phyloP scores from a whole-genome alignment of 441 rosid species.

The Pelargonium citronellum region DNA sequence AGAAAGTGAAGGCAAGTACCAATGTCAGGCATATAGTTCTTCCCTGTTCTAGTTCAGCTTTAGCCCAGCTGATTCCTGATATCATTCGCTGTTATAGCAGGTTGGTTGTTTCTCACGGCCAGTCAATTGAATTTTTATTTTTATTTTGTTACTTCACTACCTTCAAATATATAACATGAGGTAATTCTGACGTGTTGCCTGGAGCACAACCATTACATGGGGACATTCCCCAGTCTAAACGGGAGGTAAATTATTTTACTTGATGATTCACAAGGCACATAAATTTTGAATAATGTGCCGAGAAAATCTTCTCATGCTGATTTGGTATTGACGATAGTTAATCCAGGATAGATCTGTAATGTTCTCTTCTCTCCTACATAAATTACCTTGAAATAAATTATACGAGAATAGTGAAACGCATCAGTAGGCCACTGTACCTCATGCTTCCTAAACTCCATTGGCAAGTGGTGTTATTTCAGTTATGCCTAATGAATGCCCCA shows the following conservation, averaged over 20 bases:
- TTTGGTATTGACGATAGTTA: neutral
- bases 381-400: no score
- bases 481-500: neutral
- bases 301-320: neutral
- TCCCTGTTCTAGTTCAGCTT: constrained; percentile 66
- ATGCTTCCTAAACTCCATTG: neutral
- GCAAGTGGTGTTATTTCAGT: neutral
- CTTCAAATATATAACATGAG: no score
- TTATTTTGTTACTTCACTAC: no score
- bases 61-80: constrained; percentile 76
- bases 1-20: constrained; percentile 89
- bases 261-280: neutral
- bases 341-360: neutral
- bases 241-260: constrained; percentile 50
- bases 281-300: neutral
- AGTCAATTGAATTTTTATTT: no score
- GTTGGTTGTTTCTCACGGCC: constrained; percentile 29
- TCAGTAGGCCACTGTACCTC: neutral
- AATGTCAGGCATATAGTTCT: constrained; percentile 77
- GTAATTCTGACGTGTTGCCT: constrained; percentile 39
- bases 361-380: no score
- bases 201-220: constrained; percentile 88
- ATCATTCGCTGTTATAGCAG: constrained; percentile 83
- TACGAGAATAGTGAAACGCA: neutral
- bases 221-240: constrained; percentile 80